phyloP scores from a whole-genome alignment of 805 yeast species.

The Myxozyma neglecta region DNA sequence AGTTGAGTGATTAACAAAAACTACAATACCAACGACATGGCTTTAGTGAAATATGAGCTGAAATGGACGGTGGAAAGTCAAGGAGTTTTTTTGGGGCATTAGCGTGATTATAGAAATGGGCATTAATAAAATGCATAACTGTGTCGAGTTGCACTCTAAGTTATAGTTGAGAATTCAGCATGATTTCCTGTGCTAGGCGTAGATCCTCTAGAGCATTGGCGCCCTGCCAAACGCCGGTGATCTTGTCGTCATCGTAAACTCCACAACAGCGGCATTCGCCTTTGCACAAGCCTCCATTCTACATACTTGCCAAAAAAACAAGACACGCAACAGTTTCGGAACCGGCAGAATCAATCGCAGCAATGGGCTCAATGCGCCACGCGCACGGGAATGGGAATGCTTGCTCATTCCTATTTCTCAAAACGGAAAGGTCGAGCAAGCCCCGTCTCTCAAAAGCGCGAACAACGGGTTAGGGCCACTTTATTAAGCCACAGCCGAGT shows the following conservation, averaged over 20 bases:
- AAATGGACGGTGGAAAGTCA: not conserved
- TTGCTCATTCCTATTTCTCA: not conserved
- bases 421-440: not conserved
- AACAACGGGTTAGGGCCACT: not conserved
- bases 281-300: not conserved
- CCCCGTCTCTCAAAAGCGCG: not conserved
- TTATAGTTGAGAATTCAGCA: too few species aligned
- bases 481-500: not conserved
- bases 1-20: not conserved
- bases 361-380: not conserved
- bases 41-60: too few species aligned
- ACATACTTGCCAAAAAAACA: too few species aligned
- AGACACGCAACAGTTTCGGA: too few species aligned
- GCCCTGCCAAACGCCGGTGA: too few species aligned
- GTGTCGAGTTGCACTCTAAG: not conserved
- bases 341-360: not conserved
- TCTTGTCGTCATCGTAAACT: not conserved
- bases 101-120: not conserved
- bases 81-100: not conserved
- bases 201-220: too few species aligned
- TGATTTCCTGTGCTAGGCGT: too few species aligned
- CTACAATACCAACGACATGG: not conserved
- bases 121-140: not conserved
- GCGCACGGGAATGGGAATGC: not conserved
- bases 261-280: not conserved